A percentile compares a stretch with the other conserved stretches of the same genome.
phyloP scores from a whole-genome alignment of 331 rosid species.

The Acacia pycnantha region DNA sequence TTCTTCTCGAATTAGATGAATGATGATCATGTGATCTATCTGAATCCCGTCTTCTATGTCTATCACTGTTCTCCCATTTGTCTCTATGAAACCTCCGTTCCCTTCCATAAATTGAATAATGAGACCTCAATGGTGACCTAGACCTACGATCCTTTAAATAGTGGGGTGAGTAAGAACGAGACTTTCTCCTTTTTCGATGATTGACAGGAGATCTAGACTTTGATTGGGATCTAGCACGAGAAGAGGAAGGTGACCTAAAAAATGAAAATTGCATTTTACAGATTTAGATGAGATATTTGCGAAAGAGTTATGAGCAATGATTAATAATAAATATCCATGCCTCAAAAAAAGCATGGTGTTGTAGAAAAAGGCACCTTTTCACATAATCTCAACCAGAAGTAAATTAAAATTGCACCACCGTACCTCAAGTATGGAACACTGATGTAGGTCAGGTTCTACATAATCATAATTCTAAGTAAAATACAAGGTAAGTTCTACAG shows the following conservation, averaged over 20 bases:
- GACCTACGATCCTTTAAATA: conserved; percentile 60
- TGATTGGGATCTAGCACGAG: conserved; percentile 59
- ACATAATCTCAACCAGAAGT: conserved; percentile 4
- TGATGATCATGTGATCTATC: conserved; percentile 58
- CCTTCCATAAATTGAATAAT: conserved; percentile 53
- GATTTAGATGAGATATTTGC: conserved; percentile 8
- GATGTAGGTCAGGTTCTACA: not conserved
- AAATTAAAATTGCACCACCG: not conserved
- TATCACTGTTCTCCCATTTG: conserved; percentile 58
- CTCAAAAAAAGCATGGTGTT: not conserved
- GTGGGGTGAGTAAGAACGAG: conserved; percentile 90
- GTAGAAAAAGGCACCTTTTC: not conserved
- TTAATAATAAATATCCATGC: not conserved
- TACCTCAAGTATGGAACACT: not conserved
- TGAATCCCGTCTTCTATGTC: conserved; percentile 68
- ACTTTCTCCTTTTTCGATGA: conserved; percentile 63
- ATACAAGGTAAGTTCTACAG: not conserved
- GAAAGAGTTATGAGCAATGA: not conserved
- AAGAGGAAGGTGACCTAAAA: conserved; percentile 72
- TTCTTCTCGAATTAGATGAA: conserved; percentile 54
- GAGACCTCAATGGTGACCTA: conserved; percentile 77
- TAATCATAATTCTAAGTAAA: not conserved
- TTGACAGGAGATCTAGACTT: conserved; percentile 90
- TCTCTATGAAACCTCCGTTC: conserved; percentile 66
- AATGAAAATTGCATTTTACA: conserved; percentile 13